phyloP scores from a whole-genome alignment of 352 stramenopile genomes.

The Paralagenidium karlingii region DNA sequence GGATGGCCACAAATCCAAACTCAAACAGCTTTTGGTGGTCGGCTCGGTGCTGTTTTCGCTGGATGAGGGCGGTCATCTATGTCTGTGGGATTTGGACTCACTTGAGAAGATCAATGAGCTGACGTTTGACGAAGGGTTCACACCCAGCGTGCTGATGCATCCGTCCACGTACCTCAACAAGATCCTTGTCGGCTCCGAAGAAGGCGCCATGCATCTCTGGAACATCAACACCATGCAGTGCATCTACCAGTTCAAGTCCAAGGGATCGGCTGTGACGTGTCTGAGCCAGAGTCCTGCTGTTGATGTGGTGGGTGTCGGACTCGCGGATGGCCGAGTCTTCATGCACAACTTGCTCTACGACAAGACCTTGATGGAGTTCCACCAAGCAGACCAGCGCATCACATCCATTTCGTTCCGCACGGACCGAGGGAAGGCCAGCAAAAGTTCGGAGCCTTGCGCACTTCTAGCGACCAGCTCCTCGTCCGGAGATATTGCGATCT shows the following conservation, averaged over 20 bases:
- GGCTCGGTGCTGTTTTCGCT: slow-evolving; percentile 61
- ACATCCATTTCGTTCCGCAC: slow-evolving; percentile 84
- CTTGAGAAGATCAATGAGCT: slow-evolving; percentile 39
- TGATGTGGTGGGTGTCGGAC: slow-evolving; percentile 81
- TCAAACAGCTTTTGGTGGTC: slow-evolving; percentile 48
- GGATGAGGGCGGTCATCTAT: slow-evolving; percentile 33
- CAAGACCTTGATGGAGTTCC: slow-evolving; percentile 65
- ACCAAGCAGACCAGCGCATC: slow-evolving; percentile 63
- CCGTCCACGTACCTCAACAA: slow-evolving; percentile 93
- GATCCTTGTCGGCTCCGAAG: slow-evolving; percentile 75
- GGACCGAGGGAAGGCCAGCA: slow-evolving; percentile 23
- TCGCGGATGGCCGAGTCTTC: slow-evolving; percentile 68
- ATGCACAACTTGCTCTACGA: slow-evolving; percentile 84
- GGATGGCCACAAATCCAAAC: slow-evolving; percentile 31
- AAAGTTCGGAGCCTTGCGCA: slow-evolving; percentile 17
- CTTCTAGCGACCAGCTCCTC: slow-evolving; percentile 55
- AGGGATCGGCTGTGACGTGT: slow-evolving; percentile 44
- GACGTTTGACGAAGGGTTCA: slow-evolving; percentile 39
- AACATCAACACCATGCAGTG: slow-evolving; percentile 86
- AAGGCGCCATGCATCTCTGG: slow-evolving; percentile 81
- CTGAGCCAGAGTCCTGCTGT: slow-evolving; percentile 82
- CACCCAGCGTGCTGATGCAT: slow-evolving; percentile 74
- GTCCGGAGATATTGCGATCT: slow-evolving; percentile 79
- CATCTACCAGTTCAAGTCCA: slow-evolving; percentile 79
- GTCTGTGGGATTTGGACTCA: slow-evolving; percentile 54